Conservation (phyloP, 768 basidiomycete genomes). For the Tubosaeta sp. region DNA sequence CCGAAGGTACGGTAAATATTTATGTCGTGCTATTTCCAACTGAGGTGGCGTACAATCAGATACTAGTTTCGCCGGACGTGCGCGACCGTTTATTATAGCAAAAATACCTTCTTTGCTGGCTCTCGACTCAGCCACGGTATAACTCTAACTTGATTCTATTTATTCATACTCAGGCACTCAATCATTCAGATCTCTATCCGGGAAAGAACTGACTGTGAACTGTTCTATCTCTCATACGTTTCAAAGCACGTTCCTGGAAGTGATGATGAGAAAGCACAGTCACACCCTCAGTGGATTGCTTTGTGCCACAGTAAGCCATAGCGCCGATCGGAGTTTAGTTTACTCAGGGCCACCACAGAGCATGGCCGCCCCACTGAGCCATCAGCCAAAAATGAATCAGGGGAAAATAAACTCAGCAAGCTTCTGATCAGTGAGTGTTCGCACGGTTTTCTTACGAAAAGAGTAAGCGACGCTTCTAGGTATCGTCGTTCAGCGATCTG, state of each 20-base stretch:
- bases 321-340: background rate
- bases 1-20: constrained; percentile 40
- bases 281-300: constrained; percentile 62
- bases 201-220: constrained; percentile 76
- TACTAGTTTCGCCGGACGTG: constrained; percentile 33
- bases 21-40: constrained; percentile 1
- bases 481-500: constrained; percentile 28
- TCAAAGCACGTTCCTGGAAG: constrained; percentile 39
- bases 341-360: constrained; percentile 35
- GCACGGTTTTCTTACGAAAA: background rate
- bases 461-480: constrained; percentile 16
- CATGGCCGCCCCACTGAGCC: constrained; percentile 50
- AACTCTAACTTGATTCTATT: constrained; percentile 19
- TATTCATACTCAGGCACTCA: constrained; percentile 7
- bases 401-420: constrained; percentile 50
- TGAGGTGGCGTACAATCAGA: constrained; percentile 26
- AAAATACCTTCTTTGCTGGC: constrained; percentile 56
- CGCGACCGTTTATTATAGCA: constrained; percentile 62
- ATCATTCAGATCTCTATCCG: constrained; percentile 54
- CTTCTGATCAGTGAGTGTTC: constrained; percentile 53
- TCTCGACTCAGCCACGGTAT: constrained; percentile 63
- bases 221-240: constrained; percentile 75
- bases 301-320: constrained; percentile 53
- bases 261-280: constrained; percentile 40
- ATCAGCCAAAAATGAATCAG: constrained; percentile 25